Evolutionary conservation across 2,329 filamentous ascomycete genomes (phyloP), one percentile per base, ranked within the genome.

Genomic region (Aspergillus sp.): DNA sequence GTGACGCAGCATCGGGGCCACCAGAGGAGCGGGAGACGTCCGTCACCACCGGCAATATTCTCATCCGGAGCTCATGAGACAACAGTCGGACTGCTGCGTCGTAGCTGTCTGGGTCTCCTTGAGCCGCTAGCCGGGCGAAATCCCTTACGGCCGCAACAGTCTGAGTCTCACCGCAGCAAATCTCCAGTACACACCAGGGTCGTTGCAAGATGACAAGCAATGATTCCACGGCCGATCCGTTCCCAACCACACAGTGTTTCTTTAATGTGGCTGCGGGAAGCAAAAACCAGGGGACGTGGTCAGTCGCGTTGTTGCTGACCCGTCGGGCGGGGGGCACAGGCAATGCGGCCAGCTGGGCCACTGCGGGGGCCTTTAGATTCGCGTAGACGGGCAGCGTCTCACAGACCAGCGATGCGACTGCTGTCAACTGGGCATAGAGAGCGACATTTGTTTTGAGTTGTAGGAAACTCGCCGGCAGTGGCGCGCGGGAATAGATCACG

Each of bases 151-250:
- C 42, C 1, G 39, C 42, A 10, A 56, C 40, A 1, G 48, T 52
- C 29, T 45, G 4, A 5, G 44, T 42, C 10, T 51, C 47, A 35
- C 48, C 41, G 43, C 53, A 56, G 32, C 53, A 55, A 3, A 54
- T 36, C 43, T 56, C 53, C 3, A 56, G 48, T 5, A 56, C 48
- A 44, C 53, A 56, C 53, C 53, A 56, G 3, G 53, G 53, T 8
- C 50, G 53, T 32, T 52, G 53, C n/a, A 54, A 41, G 28, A 56
- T 36, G 9, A 52, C 40, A 7, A 56, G 47, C 7, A 56, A 36
- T 5, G 53, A 48, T 36, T 52, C 42, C 26, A 51, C 44, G 5
- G 41, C 26, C 32, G 45, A 47, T 12, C 33, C 29, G 1, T 41
- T 43, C 3, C 53, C 53, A 4, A 56, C 29, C 12, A 56, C 47